phyloP scores from a whole-genome alignment of 768 basidiomycete genomes.

The Tremella mesenterica region DNA sequence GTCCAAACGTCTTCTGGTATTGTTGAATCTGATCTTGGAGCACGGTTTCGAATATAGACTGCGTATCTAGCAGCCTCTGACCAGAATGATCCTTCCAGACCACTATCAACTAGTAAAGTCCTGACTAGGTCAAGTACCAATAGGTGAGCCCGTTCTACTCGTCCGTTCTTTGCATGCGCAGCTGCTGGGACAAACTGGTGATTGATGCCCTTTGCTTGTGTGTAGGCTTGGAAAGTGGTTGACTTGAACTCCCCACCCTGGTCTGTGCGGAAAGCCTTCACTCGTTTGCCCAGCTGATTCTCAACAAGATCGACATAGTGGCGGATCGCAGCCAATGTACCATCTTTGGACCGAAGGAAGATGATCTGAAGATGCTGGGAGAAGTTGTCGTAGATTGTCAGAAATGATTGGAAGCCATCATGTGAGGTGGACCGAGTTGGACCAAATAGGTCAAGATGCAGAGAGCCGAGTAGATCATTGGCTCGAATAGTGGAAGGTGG shows the following conservation, averaged over 20 bases:
- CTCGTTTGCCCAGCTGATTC: neutral
- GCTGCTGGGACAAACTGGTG: constrained; percentile 1
- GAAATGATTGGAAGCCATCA: neutral
- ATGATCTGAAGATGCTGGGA: neutral
- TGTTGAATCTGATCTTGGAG: neutral
- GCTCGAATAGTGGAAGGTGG: neutral
- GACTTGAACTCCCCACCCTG: constrained; percentile 5
- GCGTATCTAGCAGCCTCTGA: neutral
- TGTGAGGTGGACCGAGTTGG: neutral
- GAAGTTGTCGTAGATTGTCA: neutral
- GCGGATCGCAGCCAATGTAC: neutral
- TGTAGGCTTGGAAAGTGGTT: neutral
- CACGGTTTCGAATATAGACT: constrained; percentile 3
- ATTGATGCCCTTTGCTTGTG: constrained; percentile 1
- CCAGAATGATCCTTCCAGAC: no score
- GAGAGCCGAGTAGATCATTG: neutral
- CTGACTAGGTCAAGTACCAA: constrained; percentile 1
- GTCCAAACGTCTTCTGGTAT: constrained; percentile 7
- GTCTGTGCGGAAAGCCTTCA: constrained; percentile 2
- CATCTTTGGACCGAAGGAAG: no score
- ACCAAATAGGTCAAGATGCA: neutral
- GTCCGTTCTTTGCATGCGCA: constrained; percentile 6
- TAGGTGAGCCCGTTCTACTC: constrained; percentile 7
- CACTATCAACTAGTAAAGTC: neutral
- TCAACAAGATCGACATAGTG: neutral